Percentiles rank a stretch among this genome's conserved stretches.
phyloP scores from a whole-genome alignment of 345 rosid genomes.

The Eucalyptus paniculata region DNA sequence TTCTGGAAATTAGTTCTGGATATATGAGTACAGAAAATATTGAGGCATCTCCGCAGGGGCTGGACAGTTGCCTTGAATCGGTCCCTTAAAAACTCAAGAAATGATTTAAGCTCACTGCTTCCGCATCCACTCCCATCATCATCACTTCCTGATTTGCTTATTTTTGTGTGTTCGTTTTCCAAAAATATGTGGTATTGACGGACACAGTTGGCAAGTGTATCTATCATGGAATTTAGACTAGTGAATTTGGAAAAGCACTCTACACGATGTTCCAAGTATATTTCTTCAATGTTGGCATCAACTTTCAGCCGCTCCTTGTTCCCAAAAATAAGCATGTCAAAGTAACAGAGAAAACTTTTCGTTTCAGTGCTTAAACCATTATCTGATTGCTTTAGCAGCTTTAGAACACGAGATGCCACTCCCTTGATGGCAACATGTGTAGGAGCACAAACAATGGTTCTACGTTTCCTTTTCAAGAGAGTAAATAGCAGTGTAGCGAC shows the following conservation, averaged over 20 bases:
- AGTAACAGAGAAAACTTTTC: background rate
- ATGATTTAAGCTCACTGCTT: too few species aligned
- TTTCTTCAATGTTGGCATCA: background rate
- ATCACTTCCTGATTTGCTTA: background rate
- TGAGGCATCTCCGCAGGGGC: too few species aligned
- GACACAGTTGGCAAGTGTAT: background rate
- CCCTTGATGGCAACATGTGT: conserved; percentile 1
- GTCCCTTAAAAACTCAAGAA: too few species aligned
- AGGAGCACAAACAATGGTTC: conserved; percentile 8
- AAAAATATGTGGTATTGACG: background rate
- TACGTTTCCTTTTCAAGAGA: background rate
- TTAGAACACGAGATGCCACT: conserved; percentile 6
- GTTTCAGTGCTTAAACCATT: background rate
- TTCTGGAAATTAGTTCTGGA: too few species aligned
- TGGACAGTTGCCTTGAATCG: too few species aligned
- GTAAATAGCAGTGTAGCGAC: background rate
- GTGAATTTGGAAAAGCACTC: background rate
- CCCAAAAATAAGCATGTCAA: conserved; percentile 11
- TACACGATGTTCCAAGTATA: conserved; percentile 8
- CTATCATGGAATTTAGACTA: background rate
- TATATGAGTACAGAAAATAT: too few species aligned
- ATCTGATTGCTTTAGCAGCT: background rate
- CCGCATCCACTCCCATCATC: background rate
- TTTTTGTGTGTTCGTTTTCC: background rate
- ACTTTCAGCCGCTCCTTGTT: background rate